A percentile compares a stretch with the other conserved stretches of the same genome.
Conservation (phyloP, 2,329 filamentous ascomycete genomes). For the Epichloe uncinata region DNA sequence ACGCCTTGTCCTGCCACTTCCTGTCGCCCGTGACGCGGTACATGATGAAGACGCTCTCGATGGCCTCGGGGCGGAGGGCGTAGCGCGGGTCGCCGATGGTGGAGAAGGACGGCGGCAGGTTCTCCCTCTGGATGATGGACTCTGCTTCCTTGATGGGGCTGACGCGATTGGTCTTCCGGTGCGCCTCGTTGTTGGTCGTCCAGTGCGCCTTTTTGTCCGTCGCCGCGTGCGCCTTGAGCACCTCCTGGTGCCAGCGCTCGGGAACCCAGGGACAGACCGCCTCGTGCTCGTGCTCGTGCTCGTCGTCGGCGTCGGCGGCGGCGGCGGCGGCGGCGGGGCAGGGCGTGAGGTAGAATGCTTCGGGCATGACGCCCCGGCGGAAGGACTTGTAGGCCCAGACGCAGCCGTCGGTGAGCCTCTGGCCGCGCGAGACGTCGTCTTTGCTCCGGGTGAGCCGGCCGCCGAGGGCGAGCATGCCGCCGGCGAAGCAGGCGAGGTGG, state of each 20-base stretch:
- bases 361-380: constrained; percentile 45
- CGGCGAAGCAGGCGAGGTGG: constrained; percentile 38
- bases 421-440: constrained; percentile 48
- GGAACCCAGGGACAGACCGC: constrained; percentile 22
- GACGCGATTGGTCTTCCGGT: too few relatives aligned
- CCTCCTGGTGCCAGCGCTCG: constrained; percentile 21
- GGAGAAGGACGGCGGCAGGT: constrained; percentile 46
- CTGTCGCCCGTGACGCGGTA: constrained; percentile 39
- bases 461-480: constrained; percentile 56
- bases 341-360: constrained; percentile 29
- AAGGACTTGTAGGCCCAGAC: constrained; percentile 55
- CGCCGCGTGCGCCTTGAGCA: constrained; percentile 8
- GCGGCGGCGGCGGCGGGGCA: constrained; percentile 18
- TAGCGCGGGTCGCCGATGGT: constrained; percentile 38
- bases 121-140: constrained; percentile 14
- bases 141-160: constrained; percentile 12
- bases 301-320: too few relatives aligned
- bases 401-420: constrained; percentile 53
- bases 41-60: constrained; percentile 40
- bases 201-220: too few relatives aligned
- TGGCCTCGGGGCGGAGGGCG: constrained; percentile 38
- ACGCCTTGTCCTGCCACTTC: constrained; percentile 30
- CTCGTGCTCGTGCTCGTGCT: too few relatives aligned
- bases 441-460: constrained; percentile 47
- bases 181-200: too few relatives aligned